Evolutionary conservation across 345 rosid species (phyloP).

Genomic region (Euphorbia pulcherrima): DNA sequence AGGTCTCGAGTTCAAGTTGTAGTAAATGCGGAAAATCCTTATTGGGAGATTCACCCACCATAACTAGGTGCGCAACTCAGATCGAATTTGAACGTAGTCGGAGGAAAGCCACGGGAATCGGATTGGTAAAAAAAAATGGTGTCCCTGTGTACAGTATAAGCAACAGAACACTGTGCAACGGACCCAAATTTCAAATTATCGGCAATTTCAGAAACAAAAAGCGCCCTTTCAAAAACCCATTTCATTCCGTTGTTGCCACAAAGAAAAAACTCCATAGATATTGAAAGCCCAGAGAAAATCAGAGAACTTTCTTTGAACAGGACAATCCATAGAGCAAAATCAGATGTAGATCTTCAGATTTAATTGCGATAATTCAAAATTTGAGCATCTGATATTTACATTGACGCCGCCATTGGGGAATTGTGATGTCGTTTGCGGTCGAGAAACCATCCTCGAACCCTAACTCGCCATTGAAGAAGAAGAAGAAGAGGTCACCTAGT

Average conservation of each 20-base stretch:
- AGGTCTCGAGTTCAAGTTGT: too few relatives aligned
- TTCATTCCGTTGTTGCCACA: too few relatives aligned
- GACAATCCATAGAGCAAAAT: not conserved
- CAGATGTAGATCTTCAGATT: not conserved
- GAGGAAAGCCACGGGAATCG: too few relatives aligned
- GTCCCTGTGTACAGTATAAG: too few relatives aligned
- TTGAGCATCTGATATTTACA: not conserved
- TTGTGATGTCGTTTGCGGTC: constrained; percentile 46
- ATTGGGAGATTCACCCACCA: too few relatives aligned
- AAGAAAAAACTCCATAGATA: not conserved
- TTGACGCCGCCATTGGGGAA: not conserved
- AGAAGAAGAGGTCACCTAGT: constrained; percentile 36
- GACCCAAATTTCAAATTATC: constrained; percentile 13
- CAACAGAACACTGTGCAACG: not conserved
- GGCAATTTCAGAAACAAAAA: constrained; percentile 28
- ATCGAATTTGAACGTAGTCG: too few relatives aligned
- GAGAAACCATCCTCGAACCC: constrained; percentile 39
- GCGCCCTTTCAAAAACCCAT: constrained; percentile 10
- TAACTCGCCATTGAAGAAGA: constrained; percentile 42
- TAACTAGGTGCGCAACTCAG: too few relatives aligned
- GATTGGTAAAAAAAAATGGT: too few relatives aligned
- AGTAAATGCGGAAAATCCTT: too few relatives aligned
- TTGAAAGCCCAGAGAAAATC: not conserved
- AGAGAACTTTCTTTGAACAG: not conserved
- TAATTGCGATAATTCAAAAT: not conserved